Percentiles rank a stretch among this genome's conserved stretches.
Conservation (phyloP, 805 yeast species). For the Tetrapisispora pingtungensis region DNA sequence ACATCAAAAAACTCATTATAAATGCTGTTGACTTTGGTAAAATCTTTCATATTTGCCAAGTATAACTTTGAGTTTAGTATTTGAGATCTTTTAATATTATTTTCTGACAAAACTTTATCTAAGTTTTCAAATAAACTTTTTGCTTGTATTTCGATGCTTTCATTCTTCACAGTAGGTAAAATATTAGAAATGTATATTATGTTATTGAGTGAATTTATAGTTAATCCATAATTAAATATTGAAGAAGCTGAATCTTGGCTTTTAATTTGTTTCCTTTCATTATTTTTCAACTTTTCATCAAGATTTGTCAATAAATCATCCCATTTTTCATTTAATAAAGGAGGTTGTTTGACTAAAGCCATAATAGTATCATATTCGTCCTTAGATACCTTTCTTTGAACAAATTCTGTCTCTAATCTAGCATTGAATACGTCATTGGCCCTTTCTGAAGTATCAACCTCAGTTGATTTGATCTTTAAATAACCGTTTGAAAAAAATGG, state of each 20-base stretch:
- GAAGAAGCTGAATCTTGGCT: no score
- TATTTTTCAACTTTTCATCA: background rate
- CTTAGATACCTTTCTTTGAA: slow-evolving; percentile 28
- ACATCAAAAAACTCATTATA: slow-evolving; percentile 47
- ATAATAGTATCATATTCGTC: slow-evolving; percentile 21
- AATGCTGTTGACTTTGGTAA: slow-evolving; percentile 48
- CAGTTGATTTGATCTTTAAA: slow-evolving; percentile 35
- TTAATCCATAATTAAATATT: background rate
- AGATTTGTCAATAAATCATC: background rate
- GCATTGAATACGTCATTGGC: slow-evolving; percentile 66
- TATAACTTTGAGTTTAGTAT: slow-evolving; percentile 53
- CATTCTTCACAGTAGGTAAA: slow-evolving; percentile 17
- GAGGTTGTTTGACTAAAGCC: slow-evolving; percentile 29
- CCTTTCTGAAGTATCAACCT: slow-evolving; percentile 33
- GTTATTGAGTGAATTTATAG: slow-evolving; percentile 19
- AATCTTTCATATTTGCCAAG: slow-evolving; percentile 54
- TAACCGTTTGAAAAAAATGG: slow-evolving; percentile 60
- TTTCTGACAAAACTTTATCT: slow-evolving; percentile 22
- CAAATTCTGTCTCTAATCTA: slow-evolving; percentile 43
- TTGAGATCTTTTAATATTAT: slow-evolving; percentile 33
- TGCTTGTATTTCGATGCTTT: slow-evolving; percentile 36
- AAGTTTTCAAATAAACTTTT: slow-evolving; percentile 41
- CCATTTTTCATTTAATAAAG: slow-evolving; percentile 16
- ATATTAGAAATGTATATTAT: slow-evolving; percentile 38
- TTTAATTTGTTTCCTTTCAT: no score